These are phyloP conservation scores for Setaria italica DNA, from an alignment of 202 grass and related monocot species.

Conservation along the genomic window DNA sequence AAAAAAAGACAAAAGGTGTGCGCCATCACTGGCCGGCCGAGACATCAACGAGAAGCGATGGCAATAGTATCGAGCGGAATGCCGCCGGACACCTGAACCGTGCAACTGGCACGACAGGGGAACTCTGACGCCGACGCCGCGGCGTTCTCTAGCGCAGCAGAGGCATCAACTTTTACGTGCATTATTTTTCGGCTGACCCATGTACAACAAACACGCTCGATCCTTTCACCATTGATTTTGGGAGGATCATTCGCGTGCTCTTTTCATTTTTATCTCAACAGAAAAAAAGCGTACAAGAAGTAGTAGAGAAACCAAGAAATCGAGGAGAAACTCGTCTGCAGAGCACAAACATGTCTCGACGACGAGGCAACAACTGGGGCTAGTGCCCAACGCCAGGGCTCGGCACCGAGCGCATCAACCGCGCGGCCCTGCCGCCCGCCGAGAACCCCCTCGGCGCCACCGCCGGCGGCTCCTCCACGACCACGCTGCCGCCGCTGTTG, in stretches of 20 bases:
- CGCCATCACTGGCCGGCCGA: not conserved
- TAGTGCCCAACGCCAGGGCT: slow-evolving; percentile 59
- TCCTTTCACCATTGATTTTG: not conserved
- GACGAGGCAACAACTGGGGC: not conserved
- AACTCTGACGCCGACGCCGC: not conserved
- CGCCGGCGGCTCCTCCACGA: not conserved
- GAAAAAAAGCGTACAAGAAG: not conserved
- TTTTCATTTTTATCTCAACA: not conserved
- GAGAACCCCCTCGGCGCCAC: not conserved
- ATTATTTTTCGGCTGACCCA: not conserved
- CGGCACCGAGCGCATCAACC: slow-evolving; percentile 56
- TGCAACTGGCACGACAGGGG: slow-evolving; percentile 18
- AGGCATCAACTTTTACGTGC: not conserved
- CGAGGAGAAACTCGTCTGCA: not conserved
- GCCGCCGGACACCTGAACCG: not conserved
- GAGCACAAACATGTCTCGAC: not conserved
- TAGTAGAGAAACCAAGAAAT: not conserved
- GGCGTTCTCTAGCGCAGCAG: not conserved
- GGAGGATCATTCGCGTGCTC: not conserved
- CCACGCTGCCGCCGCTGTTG: not conserved
- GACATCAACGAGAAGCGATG: slow-evolving; percentile 10
- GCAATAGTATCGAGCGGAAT: not conserved
- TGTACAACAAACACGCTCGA: slow-evolving; percentile 9
- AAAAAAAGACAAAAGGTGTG: not conserved
- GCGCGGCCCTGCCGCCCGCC: slow-evolving; percentile 19